Evolutionary conservation across 2,329 filamentous ascomycete genomes (phyloP), one percentile per base, ranked within the genome.

Genomic region (Fusarium buxicola): DNA sequence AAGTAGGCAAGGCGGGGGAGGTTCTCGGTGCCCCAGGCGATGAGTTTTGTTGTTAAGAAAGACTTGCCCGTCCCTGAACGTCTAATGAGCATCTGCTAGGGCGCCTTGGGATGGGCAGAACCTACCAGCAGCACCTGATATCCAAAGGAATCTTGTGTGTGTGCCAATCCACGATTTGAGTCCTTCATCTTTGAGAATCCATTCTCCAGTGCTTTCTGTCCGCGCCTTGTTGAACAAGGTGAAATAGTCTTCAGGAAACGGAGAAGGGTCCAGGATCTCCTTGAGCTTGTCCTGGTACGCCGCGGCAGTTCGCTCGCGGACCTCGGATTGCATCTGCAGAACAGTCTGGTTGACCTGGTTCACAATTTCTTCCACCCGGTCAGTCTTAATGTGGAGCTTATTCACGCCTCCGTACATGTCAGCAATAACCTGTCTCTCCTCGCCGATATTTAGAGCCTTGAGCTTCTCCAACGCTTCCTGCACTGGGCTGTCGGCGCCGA

Each of bases 151-250:
- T 4, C 74, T 77, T 2, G 71, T 76, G 4, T 79, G 72, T 8
- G 71, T 72, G 4, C 68, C 55, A 0, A 80, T 30, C 80, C 81
- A 83, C 0, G 70, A 62, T 8, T 74, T 70, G 16, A 82, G 70
- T 0, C 74, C 68, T 1, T 73, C 68, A 53, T 83, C 80, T 2
- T 72, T 51, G 3, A 78, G 68, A 8, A 83, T 70, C 81, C 81
- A 83, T 34, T 82, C 76, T 21, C 81, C 81, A 0, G 81, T 83
- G 0, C 75, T 76, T 2, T 72, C 69, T 0, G 81, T 74, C 5
- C 76, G 72, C 2, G 74, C 74, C 51, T 77, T 78, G 18, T 73
- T 76, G 39, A 82, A 80, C 18, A 74, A 72, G 5, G 73, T 72
- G 55, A 75, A 81, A 21, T 73, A 75, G 52, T 83, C 81, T 15